These are phyloP conservation scores for Venturia nashicola DNA, from an alignment of 2,329 filamentous ascomycete species.

Conservation along the genomic window DNA sequence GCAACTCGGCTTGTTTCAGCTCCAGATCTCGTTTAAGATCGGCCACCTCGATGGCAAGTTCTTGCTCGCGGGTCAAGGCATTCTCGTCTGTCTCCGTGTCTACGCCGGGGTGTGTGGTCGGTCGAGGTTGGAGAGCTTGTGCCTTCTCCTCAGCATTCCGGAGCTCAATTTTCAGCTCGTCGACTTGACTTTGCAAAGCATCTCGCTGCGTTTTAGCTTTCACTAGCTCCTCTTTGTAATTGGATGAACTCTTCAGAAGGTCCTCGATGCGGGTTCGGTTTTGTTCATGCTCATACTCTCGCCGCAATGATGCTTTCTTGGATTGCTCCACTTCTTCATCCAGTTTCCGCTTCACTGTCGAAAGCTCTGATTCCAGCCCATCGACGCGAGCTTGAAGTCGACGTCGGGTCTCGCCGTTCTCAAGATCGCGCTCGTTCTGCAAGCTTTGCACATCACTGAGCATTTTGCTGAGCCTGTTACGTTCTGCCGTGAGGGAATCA, in stretches of 20 bases:
- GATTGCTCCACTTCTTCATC: constrained; percentile 71
- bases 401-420: constrained; percentile 69
- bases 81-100: constrained; percentile 36
- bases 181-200: constrained; percentile 76
- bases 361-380: constrained; percentile 65
- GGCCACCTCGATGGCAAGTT: constrained; percentile 69
- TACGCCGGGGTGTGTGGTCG: constrained; percentile 46
- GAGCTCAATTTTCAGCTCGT: constrained; percentile 79
- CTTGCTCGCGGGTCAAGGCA: constrained; percentile 55
- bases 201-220: constrained; percentile 78
- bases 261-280: constrained; percentile 88
- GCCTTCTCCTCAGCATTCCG: constrained; percentile 81
- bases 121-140: constrained; percentile 68
- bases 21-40: constrained; percentile 83
- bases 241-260: constrained; percentile 64
- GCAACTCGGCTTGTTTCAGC: constrained; percentile 64
- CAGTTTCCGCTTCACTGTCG: constrained; percentile 68
- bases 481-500: constrained; percentile 71
- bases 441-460: constrained; percentile 77
- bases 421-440: constrained; percentile 80
- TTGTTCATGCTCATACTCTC: constrained; percentile 83
- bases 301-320: constrained; percentile 70
- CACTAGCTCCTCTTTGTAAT: constrained; percentile 76
- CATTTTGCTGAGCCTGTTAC: constrained; percentile 68
- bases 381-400: constrained; percentile 71